Evolutionary conservation across 345 rosid species (phyloP), one percentile per base, ranked within the genome.

Genomic region (Acer yangbiense): DNA sequence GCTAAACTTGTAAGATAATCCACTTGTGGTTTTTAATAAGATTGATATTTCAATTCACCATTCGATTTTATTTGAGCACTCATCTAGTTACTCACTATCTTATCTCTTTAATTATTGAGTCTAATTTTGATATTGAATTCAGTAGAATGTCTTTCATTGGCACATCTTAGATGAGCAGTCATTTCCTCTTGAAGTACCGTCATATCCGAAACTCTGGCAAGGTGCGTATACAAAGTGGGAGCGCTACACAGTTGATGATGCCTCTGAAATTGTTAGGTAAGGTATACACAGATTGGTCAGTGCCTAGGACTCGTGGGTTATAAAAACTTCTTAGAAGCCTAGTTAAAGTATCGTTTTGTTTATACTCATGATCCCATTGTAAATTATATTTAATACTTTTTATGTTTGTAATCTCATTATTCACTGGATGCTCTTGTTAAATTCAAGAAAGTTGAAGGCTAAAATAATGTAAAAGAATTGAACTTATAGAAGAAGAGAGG

Each of bases 111-210:
- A 54, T 74, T 74, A 48, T 58, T 71, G 43, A 67, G 23, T 77
- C 54, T 57, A 65, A 71, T 69, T 81, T 83, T 86, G 81, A 79
- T 77, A 32, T 32, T 83, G 82, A 74, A 77, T 81, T 84, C 76
- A 70, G 88, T 89, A 96, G 99, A 96, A 96, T 81, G 98, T 94
- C 74, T 86, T 96, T 82, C 98, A 96, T 84, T 94, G 97, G 99
- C 99, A 96, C 88, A 92, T 96, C 70, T 89, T 96, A 73, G 98
- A 96, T 23, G 92, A 90, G 74, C 71, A 96, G 84, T 89, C 99
- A 68, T 96, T 96, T 88, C 99, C 99, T 79, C 72, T 96, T 17
- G 99, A 96, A 81, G 86, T 88, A 35, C 99, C 99, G 29, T 65
- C 94, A 54, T 91, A 85, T 85, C 97, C 97, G 76, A 89, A 91